Evolutionary conservation across 768 basidiomycete genomes (phyloP).

Genomic region (Crassisporium funariophilum): DNA sequence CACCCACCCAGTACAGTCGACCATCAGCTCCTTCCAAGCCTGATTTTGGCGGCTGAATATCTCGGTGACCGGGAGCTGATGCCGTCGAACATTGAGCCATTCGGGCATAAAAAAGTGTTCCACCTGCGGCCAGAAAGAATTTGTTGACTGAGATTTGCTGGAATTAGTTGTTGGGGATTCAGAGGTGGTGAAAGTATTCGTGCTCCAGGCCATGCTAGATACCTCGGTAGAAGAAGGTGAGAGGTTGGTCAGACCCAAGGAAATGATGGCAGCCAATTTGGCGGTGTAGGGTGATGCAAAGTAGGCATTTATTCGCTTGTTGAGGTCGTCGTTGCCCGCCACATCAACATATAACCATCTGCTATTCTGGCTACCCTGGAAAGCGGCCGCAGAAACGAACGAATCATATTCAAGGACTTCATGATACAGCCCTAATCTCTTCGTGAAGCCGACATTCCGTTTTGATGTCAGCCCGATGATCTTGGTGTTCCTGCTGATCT

Average conservation of each 20-base stretch:
- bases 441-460: slow-evolving; percentile 57
- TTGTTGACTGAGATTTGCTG: slow-evolving; percentile 7
- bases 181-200: slow-evolving; percentile 33
- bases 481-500: slow-evolving; percentile 27
- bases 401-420: slow-evolving; percentile 57
- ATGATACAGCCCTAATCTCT: slow-evolving; percentile 55
- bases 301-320: slow-evolving; percentile 42
- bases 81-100: slow-evolving; percentile 60
- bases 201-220: slow-evolving; percentile 38
- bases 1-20: slow-evolving; percentile 58
- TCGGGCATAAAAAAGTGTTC: slow-evolving; percentile 72
- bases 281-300: slow-evolving; percentile 40
- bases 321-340: slow-evolving; percentile 57
- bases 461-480: slow-evolving; percentile 65
- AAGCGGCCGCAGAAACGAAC: slow-evolving; percentile 33
- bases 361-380: slow-evolving; percentile 29
- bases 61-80: slow-evolving; percentile 45
- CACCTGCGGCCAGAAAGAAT: slow-evolving; percentile 34
- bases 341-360: slow-evolving; percentile 67
- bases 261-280: slow-evolving; percentile 42
- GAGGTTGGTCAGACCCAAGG: slow-evolving; percentile 59
- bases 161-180: slow-evolving; percentile 3
- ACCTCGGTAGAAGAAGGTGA: slow-evolving; percentile 43
- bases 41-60: slow-evolving; percentile 52
- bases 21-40: slow-evolving; percentile 65